A percentile compares a stretch with the other conserved stretches of the same genome.
Conservation (phyloP, 192 early-diverging fungal species). For the Mortierella hygrophila region DNA sequence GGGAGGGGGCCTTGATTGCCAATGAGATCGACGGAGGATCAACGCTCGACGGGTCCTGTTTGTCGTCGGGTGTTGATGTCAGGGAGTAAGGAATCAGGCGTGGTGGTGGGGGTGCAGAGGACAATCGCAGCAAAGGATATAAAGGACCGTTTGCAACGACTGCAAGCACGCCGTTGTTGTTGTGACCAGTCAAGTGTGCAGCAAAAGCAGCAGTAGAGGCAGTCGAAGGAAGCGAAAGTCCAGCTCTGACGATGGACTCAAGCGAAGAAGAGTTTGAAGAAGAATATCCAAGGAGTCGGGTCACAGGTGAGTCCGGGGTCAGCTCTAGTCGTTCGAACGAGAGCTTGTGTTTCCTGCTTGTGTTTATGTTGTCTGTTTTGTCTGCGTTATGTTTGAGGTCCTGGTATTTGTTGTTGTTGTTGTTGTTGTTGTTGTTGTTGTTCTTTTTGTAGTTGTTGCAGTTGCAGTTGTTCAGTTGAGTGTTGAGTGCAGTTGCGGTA, state of each 20-base stretch:
- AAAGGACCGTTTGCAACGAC: conserved; percentile 28
- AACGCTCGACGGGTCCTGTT: conserved; percentile 12
- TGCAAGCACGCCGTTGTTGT: conserved; percentile 5
- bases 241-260: neutral
- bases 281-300: neutral
- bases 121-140: conserved; percentile 41
- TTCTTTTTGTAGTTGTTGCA: neutral
- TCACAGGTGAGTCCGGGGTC: neutral
- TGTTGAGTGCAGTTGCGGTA: neutral
- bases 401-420: neutral
- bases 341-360: neutral
- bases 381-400: neutral
- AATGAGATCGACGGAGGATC: neutral
- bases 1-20: conserved; percentile 21
- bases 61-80: neutral
- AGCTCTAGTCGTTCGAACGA: neutral
- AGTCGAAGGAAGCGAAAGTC: neutral
- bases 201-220: neutral
- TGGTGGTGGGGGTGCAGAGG: neutral
- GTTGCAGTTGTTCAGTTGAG: neutral
- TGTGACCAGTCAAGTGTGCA: conserved; percentile 11
- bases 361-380: neutral
- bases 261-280: neutral
- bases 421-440: neutral
- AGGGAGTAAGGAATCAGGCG: neutral